Base-by-base conservation (phyloP, 78 protist genomes). In the Dictyostelium intermedium region DNA sequence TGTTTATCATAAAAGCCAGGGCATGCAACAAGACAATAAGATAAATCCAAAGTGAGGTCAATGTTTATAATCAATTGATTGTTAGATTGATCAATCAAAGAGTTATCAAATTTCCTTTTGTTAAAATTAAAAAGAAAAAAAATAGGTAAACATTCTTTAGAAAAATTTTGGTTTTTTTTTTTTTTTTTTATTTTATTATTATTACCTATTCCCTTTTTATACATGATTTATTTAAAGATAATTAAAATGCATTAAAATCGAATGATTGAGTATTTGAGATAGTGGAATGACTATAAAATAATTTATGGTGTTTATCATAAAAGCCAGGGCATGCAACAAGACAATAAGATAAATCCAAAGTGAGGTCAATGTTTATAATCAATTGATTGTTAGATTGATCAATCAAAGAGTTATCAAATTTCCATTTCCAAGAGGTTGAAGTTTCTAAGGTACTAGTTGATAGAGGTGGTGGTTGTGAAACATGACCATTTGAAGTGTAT, bases 401-500 rank as follows among this genome's bases (percentile, higher is more conserved):
- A 5, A 72, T 72, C 34, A 72, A 72, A 14, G 37, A 27, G 13
- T 27, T 27, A 66, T 11, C 18, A 0, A 27, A 35, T 35, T 41
- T 60, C 87, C 87, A 83, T 45, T 53, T 69, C 32, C 76, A 63
- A 20, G 16, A 13, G 1, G 87, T 63, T 10, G 87, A 11, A 9
- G 78, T 23, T 83, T 83, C 79, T 9, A 83, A 72, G 4, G 87
- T 83, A 25, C n/a, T 18, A 1, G 39, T 66, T 23, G 87, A 83
- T 16, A 83, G 47, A 18, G 80, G 56, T 83, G 61, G 72, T 23
- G 73, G 37, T 37, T 34, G 60, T 2, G 13, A 1, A 5, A 83
- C 73, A 8, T 69, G 5, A 20, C 69, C 82, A 56, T 72, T 27
- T 41, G 25, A 6, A 32, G 37, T 6, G 37, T 47, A 84, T 1